A percentile compares a stretch with the other conserved stretches of the same genome.
Conservation (phyloP, 352 stramenopile species). For the Phytophthora citricola region DNA sequence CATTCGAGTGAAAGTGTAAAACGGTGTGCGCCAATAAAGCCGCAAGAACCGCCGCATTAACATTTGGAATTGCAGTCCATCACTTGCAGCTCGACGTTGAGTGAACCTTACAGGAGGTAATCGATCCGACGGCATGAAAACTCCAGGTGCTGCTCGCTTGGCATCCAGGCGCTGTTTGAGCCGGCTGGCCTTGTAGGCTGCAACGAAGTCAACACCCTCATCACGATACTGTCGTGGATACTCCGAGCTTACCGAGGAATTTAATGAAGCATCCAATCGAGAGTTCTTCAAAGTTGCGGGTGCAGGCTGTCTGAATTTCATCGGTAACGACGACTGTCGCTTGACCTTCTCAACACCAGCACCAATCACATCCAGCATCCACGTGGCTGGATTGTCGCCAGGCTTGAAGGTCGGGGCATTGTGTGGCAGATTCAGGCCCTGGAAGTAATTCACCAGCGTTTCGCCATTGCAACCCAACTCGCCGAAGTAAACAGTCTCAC, state of each 20-base stretch:
- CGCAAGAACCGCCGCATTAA: slow-evolving; percentile 62
- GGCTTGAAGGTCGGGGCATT: slow-evolving; percentile 47
- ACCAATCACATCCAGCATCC: slow-evolving; percentile 82
- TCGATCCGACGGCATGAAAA: slow-evolving; percentile 43
- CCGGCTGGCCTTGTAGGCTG: slow-evolving; percentile 41
- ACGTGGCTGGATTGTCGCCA: slow-evolving; percentile 87
- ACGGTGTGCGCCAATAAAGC: slow-evolving; percentile 88
- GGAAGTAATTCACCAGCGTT: slow-evolving; percentile 63
- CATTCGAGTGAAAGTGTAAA: slow-evolving; percentile 77
- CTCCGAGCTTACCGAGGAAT: slow-evolving; percentile 32
- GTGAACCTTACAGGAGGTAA: slow-evolving; percentile 38
- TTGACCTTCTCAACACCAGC: slow-evolving; percentile 50
- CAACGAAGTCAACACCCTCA: slow-evolving; percentile 40
- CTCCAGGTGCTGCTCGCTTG: slow-evolving; percentile 37
- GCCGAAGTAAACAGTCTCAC: slow-evolving; percentile 86
- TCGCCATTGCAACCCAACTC: slow-evolving; percentile 66
- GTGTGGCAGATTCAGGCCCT: slow-evolving; percentile 45
- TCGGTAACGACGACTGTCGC: slow-evolving; percentile 2
- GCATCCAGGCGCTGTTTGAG: slow-evolving; percentile 40
- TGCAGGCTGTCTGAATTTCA: slow-evolving; percentile 14
- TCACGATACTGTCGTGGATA: slow-evolving; percentile 21
- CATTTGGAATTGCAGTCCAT: slow-evolving; percentile 45
- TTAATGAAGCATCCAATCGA: slow-evolving; percentile 23
- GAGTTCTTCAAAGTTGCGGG: slow-evolving; percentile 5
- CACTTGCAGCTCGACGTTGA: slow-evolving; percentile 37